These are phyloP conservation scores for Hypoxylon crocopeplum DNA, from an alignment of 495 filamentous ascomycete genomes.

Conservation along the genomic window DNA sequence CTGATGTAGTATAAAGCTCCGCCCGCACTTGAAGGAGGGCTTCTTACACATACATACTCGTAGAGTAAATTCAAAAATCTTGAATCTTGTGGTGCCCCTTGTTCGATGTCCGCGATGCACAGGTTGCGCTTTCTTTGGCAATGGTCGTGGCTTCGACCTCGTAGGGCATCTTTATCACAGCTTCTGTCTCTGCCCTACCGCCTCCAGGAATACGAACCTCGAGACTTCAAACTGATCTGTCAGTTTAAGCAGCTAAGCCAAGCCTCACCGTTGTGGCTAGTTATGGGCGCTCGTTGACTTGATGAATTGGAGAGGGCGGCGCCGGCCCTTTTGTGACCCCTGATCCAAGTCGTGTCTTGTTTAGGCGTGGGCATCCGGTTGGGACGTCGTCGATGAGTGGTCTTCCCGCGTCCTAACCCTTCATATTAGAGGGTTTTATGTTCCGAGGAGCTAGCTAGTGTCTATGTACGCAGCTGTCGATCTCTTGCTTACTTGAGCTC, in stretches of 20 bases:
- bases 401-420: conserved; percentile 15
- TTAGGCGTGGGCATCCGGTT: conserved; percentile 1
- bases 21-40: too few species aligned
- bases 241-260: conserved; percentile 10
- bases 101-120: conserved; percentile 4
- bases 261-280: conserved; percentile 12
- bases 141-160: not conserved
- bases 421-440: conserved; percentile 10
- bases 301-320: conserved; percentile 1
- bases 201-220: not conserved
- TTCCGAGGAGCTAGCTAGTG: conserved; percentile 1
- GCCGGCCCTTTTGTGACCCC: not conserved
- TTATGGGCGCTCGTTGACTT: not conserved
- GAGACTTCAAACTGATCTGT: not conserved
- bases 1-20: too few species aligned
- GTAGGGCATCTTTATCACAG: not conserved
- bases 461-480: conserved; percentile 8
- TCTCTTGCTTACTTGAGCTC: conserved; percentile 29
- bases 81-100: too few species aligned
- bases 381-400: not conserved
- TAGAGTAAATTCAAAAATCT: too few species aligned
- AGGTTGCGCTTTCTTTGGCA: not conserved
- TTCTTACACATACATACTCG: too few species aligned
- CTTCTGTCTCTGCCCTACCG: not conserved
- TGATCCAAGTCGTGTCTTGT: not conserved